These are phyloP conservation scores for Eucalyptus polyanthemos DNA, from an alignment of 345 rosid genomes.

Conservation along the genomic window DNA sequence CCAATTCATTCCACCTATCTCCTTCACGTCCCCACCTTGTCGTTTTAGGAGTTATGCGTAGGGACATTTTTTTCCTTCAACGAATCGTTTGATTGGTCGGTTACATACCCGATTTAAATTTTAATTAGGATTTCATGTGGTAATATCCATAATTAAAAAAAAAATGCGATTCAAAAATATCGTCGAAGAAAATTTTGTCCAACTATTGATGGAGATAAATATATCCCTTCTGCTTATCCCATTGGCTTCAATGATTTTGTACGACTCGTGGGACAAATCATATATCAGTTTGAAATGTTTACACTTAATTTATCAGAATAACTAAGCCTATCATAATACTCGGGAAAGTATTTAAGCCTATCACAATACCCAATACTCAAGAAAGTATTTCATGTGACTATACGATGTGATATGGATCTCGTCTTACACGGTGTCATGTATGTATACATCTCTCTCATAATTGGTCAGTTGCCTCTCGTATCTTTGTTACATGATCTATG, in stretches of 20 bases:
- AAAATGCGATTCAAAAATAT: background rate
- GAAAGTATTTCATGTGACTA: background rate
- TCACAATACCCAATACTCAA: background rate
- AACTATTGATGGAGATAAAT: background rate
- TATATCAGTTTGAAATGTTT: background rate
- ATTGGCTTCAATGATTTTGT: background rate
- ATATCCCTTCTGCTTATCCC: background rate
- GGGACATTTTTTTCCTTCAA: background rate
- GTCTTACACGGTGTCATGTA: background rate
- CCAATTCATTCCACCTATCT: background rate
- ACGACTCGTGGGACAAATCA: background rate
- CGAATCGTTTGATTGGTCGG: background rate
- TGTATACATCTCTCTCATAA: background rate
- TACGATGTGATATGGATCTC: background rate
- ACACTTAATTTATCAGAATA: background rate
- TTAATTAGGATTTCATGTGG: background rate
- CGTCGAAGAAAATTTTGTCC: background rate
- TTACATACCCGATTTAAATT: background rate
- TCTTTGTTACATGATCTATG: background rate
- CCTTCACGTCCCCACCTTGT: background rate
- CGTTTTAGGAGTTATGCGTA: background rate
- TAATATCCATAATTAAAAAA: background rate
- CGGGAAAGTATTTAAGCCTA: background rate
- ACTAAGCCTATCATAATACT: background rate
- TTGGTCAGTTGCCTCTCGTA: background rate